Base-by-base conservation (phyloP, 2,329 filamentous ascomycete species). In the Aschersonia sp. region DNA sequence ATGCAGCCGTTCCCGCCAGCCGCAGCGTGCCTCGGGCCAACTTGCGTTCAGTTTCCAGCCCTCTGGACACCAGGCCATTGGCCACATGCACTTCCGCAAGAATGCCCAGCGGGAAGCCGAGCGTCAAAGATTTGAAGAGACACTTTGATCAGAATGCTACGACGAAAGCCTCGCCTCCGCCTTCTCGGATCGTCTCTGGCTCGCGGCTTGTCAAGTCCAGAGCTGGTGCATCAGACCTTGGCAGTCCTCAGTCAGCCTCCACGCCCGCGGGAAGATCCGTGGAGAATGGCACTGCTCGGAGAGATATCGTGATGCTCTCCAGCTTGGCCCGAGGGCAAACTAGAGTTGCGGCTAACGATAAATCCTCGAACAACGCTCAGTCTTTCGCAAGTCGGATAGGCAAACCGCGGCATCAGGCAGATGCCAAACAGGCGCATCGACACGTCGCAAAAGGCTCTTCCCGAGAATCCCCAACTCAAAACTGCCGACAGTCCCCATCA, bases 61-160 rank as follows among this genome's bases (percentile, higher is more conserved):
- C 77, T 40, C 58, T 74, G 45, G 73, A 73, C 50, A 69, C 70
- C 55, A 69, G 63, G 53, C 53, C 35, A 31, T 45, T 61, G 41
- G 46, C 49, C 44, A 53, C 56, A 43, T 53, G 54, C 43, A 53
- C 59, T 47, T 66, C 58, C 51, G 54, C 62, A 41, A 57, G 58
- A 46, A 58, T 60, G 44, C 56, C 65, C 54, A 52, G 56, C 9
- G 54, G 58, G 42, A 74, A 83, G 54, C 72, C 79, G n/a, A 89
- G 83, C 50, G 84, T 92, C 55, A 87, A 83, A 65, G 85, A 92
- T 59, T 70, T 92, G 52, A 81, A 85, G 57, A 86, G 82, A 63
- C 81, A 77, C 47, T 92, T 90, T 65, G 84, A 90, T 62, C 78
- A 81, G 58, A 79, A 62, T 50, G 56, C 62, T 40, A 58, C 62